Evolutionary conservation across 208 protist genomes (phyloP), one percentile per base, ranked within the genome.

Genomic region (Naegleria lovaniensis): DNA sequence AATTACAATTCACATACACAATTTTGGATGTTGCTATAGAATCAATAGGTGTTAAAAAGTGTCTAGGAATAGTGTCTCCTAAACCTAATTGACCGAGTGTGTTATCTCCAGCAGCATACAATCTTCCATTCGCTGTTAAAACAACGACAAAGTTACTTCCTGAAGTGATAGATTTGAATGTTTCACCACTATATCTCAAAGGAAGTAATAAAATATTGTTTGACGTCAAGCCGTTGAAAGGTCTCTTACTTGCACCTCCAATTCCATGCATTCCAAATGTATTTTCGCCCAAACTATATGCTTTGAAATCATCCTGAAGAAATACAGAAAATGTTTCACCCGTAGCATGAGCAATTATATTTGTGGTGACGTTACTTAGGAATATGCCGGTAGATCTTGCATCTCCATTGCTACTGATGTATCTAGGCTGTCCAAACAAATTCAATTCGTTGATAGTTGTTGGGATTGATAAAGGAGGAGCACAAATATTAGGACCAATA

Each of bases 21-120:
- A 75, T 29, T 36, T 33, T 79, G 11, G 55, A 22, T 22, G 19
- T 22, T 22, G 55, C 22, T 22, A 67, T 4, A 67, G 19, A 29
- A 36, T 79, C 67, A 36, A 79, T 79, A 9, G 19, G 19, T 36
- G 67, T 79, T 79, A 79, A 79, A 79, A 79, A 79, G 36, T 79
- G 36, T 36, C 67, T 79, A 2, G 25, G 13, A 36, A 9, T 36
- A 15, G 25, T 79, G n/a, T 89, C 85, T n/a, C 13, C 19, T 19
- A 41, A 40, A 67, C 85, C 85, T 25, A 89, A n/a, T 40, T 89
- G 85, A 41, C 85, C 85, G 40, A 89, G 67, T 29, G 7, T 0
- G 29, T 40, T 29, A 22, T 39, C 41, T 39, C 85, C 85, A 4
- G 4, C 39, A 67, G 29, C 13, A 22, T 41, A 89, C 9, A 89